Evolutionary conservation across 345 rosid species (phyloP).

Genomic region (Capsella bursapastoris): DNA sequence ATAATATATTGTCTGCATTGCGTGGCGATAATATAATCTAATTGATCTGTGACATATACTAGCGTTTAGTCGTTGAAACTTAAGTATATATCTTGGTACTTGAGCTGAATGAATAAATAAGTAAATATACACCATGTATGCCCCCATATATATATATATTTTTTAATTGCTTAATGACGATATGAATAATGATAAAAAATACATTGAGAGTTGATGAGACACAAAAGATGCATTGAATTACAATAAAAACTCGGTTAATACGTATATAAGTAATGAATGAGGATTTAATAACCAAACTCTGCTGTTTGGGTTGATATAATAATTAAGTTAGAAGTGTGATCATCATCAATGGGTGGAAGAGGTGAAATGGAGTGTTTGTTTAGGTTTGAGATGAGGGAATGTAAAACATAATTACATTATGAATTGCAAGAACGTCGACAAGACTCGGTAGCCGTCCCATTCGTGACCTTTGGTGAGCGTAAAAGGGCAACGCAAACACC

Average conservation of each 20-base stretch:
- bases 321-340: too few species aligned
- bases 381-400: too few species aligned
- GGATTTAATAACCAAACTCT: too few species aligned
- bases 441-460: conserved; percentile 34
- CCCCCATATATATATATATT: not conserved
- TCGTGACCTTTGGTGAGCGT: conserved; percentile 32
- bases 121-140: conserved; percentile 25
- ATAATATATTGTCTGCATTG: not conserved
- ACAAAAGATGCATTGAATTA: too few species aligned
- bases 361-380: too few species aligned
- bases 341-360: too few species aligned
- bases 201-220: not conserved
- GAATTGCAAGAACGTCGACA: conserved; percentile 32
- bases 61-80: conserved; percentile 35
- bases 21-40: conserved; percentile 36
- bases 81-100: conserved; percentile 24
- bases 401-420: too few species aligned
- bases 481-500: conserved; percentile 9
- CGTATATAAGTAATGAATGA: too few species aligned
- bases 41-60: conserved; percentile 34
- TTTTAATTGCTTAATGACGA: not conserved
- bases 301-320: too few species aligned
- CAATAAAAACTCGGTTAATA: too few species aligned
- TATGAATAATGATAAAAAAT: conserved; percentile 13
- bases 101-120: not conserved